Conservation (phyloP, 805 yeast genomes). For the Candida maesae region DNA sequence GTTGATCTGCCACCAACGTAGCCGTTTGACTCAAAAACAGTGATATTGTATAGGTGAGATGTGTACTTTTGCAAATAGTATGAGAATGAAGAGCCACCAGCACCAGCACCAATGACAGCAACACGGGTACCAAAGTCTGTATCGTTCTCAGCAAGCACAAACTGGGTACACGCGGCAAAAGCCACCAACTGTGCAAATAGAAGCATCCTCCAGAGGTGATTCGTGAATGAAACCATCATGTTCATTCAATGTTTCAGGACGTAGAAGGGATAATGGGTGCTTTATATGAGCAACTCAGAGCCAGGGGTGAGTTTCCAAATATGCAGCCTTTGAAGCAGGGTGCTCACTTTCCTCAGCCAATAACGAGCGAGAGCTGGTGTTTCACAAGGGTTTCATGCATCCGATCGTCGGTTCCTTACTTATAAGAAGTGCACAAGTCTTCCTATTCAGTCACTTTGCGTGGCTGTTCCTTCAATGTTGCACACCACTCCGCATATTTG, state of each 20-base stretch:
- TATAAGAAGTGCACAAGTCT: too few relatives aligned
- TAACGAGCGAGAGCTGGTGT: too few relatives aligned
- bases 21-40: conserved; percentile 37
- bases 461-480: not conserved
- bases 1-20: conserved; percentile 46
- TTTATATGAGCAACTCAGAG: too few relatives aligned
- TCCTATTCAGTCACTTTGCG: too few relatives aligned
- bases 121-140: conserved; percentile 17
- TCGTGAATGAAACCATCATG: too few relatives aligned
- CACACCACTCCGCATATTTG: not conserved
- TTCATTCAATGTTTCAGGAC: too few relatives aligned
- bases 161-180: conserved; percentile 2
- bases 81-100: conserved; percentile 48
- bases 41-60: conserved; percentile 32
- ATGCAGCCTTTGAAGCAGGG: too few relatives aligned
- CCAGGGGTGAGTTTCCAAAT: too few relatives aligned
- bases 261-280: too few relatives aligned
- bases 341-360: too few relatives aligned
- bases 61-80: conserved; percentile 40
- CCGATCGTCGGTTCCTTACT: too few relatives aligned
- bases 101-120: conserved; percentile 49
- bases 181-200: not conserved
- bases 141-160: not conserved
- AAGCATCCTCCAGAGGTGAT: not conserved
- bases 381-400: too few relatives aligned